Evolutionary conservation across 139 green algal genomes (phyloP), one percentile per base, ranked within the genome.

Genomic region (Dunaliella primolecta): DNA sequence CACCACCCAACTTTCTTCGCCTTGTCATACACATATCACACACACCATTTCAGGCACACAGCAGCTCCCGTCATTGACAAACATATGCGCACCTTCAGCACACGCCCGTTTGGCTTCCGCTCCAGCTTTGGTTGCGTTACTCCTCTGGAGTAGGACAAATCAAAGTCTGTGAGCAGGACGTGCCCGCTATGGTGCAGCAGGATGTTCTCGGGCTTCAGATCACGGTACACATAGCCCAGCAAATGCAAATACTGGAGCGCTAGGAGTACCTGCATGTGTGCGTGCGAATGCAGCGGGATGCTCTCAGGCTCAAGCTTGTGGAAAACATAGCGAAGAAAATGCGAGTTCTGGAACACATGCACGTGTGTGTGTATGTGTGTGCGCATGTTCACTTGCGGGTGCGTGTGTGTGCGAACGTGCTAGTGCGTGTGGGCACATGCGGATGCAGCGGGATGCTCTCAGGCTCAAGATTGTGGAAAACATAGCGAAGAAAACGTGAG

Each of bases 161-260:
- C 97, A 84, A 99, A 99, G 88, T 99, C 97, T 25, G 96, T 99
- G 35, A 99, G 91, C 89, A 97, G 92, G 83, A 98, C 90, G 91
- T 99, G 97, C 36, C 97, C 97, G 33, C 87, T 91, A 33, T 88
- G 83, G 80, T 95, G 92, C 78, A 99, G 86, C 81, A 99, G 90
- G 83, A 99, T 97, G 92, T 99, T 99, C 92, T 99, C 97, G 1
- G 97, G 97, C 93, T 99, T 99, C 24, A 99, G 92, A 88, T 99
- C 97, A 7, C 96, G 87, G 89, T 99, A 99, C 64, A 99, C 91
- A 84, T 96, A 97, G 72, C 96, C 97, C 80, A 96, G 93, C 57
- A 99, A 90, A 90, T 99, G 97, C 70, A 99, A 91, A 89, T 99
- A 99, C 92, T 99, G 96, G 86, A 99, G 92, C 64, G 97, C 95